Base-by-base conservation (phyloP, 192 early-diverging fungal species). In the Coemansia sp. region DNA sequence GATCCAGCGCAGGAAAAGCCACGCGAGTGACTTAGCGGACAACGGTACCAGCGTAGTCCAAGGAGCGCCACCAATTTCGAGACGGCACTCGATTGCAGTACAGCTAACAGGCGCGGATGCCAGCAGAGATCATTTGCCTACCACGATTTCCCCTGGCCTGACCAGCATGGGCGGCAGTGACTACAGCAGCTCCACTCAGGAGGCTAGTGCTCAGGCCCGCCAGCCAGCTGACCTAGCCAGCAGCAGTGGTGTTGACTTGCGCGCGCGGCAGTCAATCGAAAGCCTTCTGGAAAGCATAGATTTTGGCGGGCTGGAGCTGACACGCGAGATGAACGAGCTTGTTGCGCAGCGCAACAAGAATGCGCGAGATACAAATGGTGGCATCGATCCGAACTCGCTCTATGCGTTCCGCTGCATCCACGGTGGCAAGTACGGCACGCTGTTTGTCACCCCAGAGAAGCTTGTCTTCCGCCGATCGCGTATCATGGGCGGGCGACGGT, bases 361-460 rank as follows among this genome's bases (percentile, higher is more conserved):
- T 39, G 79, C 79, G 47, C 73, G 62, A n/a, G 63, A 70, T 12
- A 41, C 79, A 5, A 62, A 57, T 19, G 66, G 73, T 24, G 70
- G 60, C 8, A 38, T 73, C 9, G 79, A 82, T 42, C 53, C 70
- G 37, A 66, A 31, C 20, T 76, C 73, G 35, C 79, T 82, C 37
- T 82, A 76, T 43, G 79, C 79, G 4, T 82, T 82, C 70, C 73
- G 79, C 39, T 82, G 79, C 67, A 56, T 82, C 10, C 79, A 82
- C 64, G 62, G 62, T 35, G 74, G 79, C 74, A 76, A 76, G 38
- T 82, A 82, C 60, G 79, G 79, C 46, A 82, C 79, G 20, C 56
- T 82, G 70, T 82, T 82, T 73, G 79, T 82, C 22, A 82, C 73
- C 0, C 60, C 60, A 7, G 79, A 82, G 43, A 51, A 63, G 37